Conservation (phyloP, 768 basidiomycete genomes). For the Scleroderma bovista region DNA sequence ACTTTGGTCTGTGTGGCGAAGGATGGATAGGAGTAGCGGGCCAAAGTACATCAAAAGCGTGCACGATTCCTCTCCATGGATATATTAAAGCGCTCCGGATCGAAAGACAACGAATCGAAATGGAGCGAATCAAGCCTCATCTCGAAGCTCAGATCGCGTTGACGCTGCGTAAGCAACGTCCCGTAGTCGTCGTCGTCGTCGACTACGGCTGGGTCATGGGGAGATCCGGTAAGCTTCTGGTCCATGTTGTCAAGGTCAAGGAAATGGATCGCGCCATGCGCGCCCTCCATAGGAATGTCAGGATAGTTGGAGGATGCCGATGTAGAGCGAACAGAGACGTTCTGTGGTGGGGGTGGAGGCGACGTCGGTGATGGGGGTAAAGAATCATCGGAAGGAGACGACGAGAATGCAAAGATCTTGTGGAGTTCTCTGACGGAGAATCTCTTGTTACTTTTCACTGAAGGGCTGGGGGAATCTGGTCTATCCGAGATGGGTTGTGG, state of each 20-base stretch:
- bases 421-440: constrained; percentile 35
- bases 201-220: constrained; percentile 1
- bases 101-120: constrained; percentile 67
- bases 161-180: constrained; percentile 6
- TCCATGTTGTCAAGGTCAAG: constrained; percentile 15
- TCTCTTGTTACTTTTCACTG: constrained; percentile 25
- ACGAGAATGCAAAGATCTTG: constrained; percentile 26
- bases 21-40: no score
- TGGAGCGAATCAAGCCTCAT: constrained; percentile 69
- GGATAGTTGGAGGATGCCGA: constrained; percentile 12
- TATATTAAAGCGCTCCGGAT: constrained; percentile 48
- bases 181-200: constrained; percentile 2
- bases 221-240: constrained; percentile 10
- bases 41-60: constrained; percentile 8
- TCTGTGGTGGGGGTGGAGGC: background rate
- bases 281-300: constrained; percentile 15
- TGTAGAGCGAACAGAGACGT: constrained; percentile 2
- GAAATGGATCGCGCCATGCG: constrained; percentile 9
- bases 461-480: constrained; percentile 32
- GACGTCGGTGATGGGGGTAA: constrained; percentile 2
- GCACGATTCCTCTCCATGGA: constrained; percentile 15
- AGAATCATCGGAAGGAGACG: constrained; percentile 13
- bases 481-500: constrained; percentile 11
- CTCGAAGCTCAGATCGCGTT: constrained; percentile 47
- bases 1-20: background rate